Evolutionary conservation across 495 filamentous ascomycete species (phyloP).

Genomic region (Pyronema domesticum): DNA sequence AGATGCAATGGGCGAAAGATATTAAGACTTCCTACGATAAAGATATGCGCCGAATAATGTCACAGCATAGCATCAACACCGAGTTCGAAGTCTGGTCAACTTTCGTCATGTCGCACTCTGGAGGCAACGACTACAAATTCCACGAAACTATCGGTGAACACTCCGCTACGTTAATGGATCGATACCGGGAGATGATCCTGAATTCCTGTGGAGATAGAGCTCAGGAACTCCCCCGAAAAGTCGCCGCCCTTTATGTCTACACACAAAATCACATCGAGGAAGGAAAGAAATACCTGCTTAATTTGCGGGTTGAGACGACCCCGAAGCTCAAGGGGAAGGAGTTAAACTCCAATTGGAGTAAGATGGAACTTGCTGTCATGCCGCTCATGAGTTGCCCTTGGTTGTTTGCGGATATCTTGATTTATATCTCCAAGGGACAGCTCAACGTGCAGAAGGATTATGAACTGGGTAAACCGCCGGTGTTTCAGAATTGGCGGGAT

Average conservation of each 20-base stretch:
- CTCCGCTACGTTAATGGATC: conserved; percentile 42
- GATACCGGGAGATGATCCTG: conserved; percentile 47
- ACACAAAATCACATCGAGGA: conserved; percentile 44
- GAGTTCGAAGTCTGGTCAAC: conserved; percentile 86
- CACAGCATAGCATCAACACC: conserved; percentile 64
- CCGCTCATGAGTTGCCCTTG: conserved; percentile 90
- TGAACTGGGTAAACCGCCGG: neutral
- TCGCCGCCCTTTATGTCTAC: conserved; percentile 72
- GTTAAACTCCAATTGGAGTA: neutral
- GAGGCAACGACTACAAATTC: conserved; percentile 61
- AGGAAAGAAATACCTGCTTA: neutral
- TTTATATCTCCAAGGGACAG: conserved; percentile 42
- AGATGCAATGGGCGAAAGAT: conserved; percentile 39
- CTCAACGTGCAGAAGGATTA: neutral
- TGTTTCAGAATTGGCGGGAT: too few species aligned
- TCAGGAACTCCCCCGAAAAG: conserved; percentile 44
- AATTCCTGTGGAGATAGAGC: conserved; percentile 10
- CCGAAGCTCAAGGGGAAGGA: neutral
- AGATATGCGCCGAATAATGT: conserved; percentile 61
- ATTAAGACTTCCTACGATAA: conserved; percentile 66
- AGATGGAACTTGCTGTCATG: conserved; percentile 26
- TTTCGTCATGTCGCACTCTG: conserved; percentile 58
- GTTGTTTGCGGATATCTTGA: conserved; percentile 60
- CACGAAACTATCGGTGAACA: conserved; percentile 61
- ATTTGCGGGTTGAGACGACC: neutral